Percentiles rank a stretch among this genome's conserved stretches.
These are phyloP conservation scores for Podaxis sp. DNA, from an alignment of 768 basidiomycete species.

Conservation along the genomic window DNA sequence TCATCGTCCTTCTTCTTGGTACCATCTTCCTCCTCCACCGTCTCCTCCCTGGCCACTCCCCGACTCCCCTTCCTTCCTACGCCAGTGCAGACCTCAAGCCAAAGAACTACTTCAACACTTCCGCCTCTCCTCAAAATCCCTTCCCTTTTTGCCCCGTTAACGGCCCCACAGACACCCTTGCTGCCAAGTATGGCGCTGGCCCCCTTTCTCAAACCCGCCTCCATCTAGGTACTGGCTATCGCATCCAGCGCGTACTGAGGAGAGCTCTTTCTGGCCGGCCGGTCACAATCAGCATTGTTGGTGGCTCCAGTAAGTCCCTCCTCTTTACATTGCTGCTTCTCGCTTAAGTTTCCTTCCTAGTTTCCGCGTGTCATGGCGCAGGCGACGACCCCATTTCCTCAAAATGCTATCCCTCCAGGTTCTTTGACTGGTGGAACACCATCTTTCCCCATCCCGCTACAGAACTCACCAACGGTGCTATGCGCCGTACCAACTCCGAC, in stretches of 20 bases:
- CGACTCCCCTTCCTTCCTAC: slow-evolving; percentile 28
- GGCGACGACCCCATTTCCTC: slow-evolving; percentile 88
- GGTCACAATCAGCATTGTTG: slow-evolving; percentile 86
- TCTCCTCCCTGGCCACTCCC: slow-evolving; percentile 33
- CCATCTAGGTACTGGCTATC: slow-evolving; percentile 77
- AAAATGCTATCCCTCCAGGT: slow-evolving; percentile 87
- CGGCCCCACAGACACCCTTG: slow-evolving; percentile 80
- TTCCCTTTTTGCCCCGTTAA: slow-evolving; percentile 92
- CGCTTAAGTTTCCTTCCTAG: slow-evolving; percentile 36
- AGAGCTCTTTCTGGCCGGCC: slow-evolving; percentile 84
- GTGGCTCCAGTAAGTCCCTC: slow-evolving; percentile 70
- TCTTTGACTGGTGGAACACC: slow-evolving; percentile 97
- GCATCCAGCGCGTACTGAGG: slow-evolving; percentile 80
- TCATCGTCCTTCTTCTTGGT: slow-evolving; percentile 53
- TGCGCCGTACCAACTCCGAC: slow-evolving; percentile 86
- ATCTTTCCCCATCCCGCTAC: slow-evolving; percentile 99
- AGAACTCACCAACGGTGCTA: slow-evolving; percentile 96
- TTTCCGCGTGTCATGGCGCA: slow-evolving; percentile 91
- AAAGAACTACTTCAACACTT: slow-evolving; percentile 80
- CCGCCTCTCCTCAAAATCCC: slow-evolving; percentile 60
- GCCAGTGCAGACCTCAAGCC: slow-evolving; percentile 55
- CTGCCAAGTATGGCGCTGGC: slow-evolving; percentile 73
- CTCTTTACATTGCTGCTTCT: slow-evolving; percentile 12
- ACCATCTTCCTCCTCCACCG: slow-evolving; percentile 59
- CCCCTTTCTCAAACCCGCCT: slow-evolving; percentile 72